Percentiles rank a stretch among this genome's conserved stretches.
phyloP scores from a whole-genome alignment of 192 early-diverging fungal species.

The Coemansia sp. region DNA sequence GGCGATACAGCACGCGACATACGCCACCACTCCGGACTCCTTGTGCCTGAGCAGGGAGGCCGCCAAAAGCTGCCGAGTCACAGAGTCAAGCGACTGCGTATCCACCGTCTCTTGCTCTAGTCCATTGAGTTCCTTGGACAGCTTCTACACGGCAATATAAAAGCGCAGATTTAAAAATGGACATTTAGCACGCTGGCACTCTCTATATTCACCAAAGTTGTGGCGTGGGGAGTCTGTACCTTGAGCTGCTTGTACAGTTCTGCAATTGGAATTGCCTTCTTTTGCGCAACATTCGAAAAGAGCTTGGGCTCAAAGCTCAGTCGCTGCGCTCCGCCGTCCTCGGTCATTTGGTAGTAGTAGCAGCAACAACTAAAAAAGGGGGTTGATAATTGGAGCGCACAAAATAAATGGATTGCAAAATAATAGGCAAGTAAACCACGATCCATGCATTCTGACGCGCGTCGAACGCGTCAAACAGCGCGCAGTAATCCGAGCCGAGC shows the following conservation, averaged over 20 bases:
- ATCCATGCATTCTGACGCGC: background rate
- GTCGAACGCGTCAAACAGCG: background rate
- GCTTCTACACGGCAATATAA: conserved; percentile 57
- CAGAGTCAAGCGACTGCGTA: conserved; percentile 63
- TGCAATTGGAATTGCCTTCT: conserved; percentile 43
- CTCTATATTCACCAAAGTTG: background rate
- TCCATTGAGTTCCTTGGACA: conserved; percentile 70
- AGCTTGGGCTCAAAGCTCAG: conserved; percentile 57
- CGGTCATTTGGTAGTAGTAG: conserved; percentile 25
- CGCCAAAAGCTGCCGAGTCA: conserved; percentile 70
- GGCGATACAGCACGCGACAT: conserved; percentile 84
- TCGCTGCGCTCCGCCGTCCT: conserved; percentile 33
- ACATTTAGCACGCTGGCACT: no score
- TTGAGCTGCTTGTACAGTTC: conserved; percentile 57
- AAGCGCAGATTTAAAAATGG: no score
- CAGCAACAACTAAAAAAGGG: background rate
- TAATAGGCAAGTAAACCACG: background rate
- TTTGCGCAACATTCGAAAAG: conserved; percentile 38
- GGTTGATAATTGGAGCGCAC: background rate
- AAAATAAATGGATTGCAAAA: background rate
- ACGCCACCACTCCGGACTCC: conserved; percentile 76
- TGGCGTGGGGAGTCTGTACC: conserved; percentile 14
- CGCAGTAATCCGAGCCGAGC: conserved; percentile 12
- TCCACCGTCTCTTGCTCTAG: conserved; percentile 82
- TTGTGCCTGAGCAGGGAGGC: conserved; percentile 74